Base-by-base conservation (phyloP, 2,329 filamentous ascomycete genomes). In the Teratosphaeria pseudoeucalypti region DNA sequence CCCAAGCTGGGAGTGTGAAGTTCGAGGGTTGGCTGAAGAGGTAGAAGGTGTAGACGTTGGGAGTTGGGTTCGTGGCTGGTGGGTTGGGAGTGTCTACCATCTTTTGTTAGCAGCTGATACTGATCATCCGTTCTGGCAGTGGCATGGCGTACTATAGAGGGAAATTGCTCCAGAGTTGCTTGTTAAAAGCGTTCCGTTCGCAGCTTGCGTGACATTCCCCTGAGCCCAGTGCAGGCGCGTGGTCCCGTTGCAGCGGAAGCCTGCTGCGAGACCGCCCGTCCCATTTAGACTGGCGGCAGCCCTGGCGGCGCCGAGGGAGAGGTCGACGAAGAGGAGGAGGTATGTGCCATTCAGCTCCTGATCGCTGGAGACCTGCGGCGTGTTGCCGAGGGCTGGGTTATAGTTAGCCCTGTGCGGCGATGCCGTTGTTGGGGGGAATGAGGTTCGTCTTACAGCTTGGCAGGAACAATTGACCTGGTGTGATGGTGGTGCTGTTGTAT, bases 221-320 rank as follows among this genome's bases (percentile, higher is more conserved):
- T 70, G 68, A 52, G 65, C 64, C 68, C 67, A 71, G 61, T 71
- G 69, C 6, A 71, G 64, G 5, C 68, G 64, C 1, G 69, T 71
- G 19, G 43, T 23, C 16, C 43, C 43, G 19, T 49, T 49, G 43
- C 43, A 49, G 43, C 43, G 43, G 19, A 49, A 11, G 16, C 43
- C 43, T 16, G n/a, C n/a, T 6, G 43, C 43, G 16, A 49, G 43
- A n/a, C 43, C 43, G 16, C 43, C 43, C 9, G 43, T 49, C 9
- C 43, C 43, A n/a, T 49, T 49, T n/a, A 49, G 43, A 4, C 7
- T 23, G 43, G 43, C 43, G 43, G 43, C 43, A 6, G 43, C 43
- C 26, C 4, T 49, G 16, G 43, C 16, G 16, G 43, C 43, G 16
- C n/a, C 19, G 16, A 49, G 43, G 43, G 43, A 49, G 2, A 49